Evolutionary conservation across 2,329 filamentous ascomycete species (phyloP).

Genomic region (Leptographium galeiforme): DNA sequence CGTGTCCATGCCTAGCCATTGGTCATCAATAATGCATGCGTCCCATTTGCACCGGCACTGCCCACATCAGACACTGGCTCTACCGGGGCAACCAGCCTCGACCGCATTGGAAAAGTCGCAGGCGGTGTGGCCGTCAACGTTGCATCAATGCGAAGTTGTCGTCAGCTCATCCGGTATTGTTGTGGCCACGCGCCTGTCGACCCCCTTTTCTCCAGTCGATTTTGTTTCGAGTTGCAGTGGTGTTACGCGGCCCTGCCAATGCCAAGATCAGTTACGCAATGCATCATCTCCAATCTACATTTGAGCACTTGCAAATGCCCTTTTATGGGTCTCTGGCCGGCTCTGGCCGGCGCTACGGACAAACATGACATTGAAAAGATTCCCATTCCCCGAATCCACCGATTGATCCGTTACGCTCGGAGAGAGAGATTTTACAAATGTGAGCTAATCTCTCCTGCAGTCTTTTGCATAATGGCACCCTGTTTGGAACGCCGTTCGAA

Average conservation of each 20-base stretch:
- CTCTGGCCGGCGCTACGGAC: neutral
- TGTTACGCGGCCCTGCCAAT: neutral
- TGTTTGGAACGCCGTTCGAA: neutral
- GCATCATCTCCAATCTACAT: neutral
- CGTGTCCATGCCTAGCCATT: no score
- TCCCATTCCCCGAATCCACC: neutral
- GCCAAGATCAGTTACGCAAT: neutral
- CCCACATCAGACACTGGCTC: no score
- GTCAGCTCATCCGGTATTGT: neutral
- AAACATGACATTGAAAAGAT: neutral
- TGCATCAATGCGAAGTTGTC: neutral
- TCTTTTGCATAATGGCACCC: neutral
- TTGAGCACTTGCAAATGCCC: neutral
- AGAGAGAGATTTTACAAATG: neutral
- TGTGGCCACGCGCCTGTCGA: neutral
- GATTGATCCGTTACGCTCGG: neutral
- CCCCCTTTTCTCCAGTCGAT: neutral
- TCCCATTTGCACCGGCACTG: no score
- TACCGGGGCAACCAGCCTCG: no score
- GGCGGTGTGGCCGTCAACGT: neutral
- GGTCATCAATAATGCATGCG: no score
- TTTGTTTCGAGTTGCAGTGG: neutral
- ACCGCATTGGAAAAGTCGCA: neutral
- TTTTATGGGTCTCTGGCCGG: neutral
- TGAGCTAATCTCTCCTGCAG: no score